Base-by-base conservation (phyloP, 2,329 filamentous ascomycete genomes). In the Fusarium palustre region DNA sequence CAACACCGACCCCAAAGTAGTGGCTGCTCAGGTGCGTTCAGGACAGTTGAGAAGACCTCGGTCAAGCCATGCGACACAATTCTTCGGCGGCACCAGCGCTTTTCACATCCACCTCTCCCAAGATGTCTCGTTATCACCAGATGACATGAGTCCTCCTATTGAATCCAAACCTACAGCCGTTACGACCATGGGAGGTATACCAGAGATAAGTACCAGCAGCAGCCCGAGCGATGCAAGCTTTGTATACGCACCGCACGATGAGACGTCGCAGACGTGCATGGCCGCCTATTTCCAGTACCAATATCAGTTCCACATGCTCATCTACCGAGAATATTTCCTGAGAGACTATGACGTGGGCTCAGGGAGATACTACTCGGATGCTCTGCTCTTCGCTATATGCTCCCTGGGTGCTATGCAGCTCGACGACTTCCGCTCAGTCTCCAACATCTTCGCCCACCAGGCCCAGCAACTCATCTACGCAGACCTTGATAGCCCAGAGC, bases 321-420 rank as follows among this genome's bases (percentile, higher is more conserved):
- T 86, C 3, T 85, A 86, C 61, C 79, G 84, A 31, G 84, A 85
- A 66, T 85, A 81, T 62, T 86, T 86, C 60, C 71, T 86, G 12
- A 75, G 84, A 31, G 84, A 85, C 66, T 86, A 85, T 55, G 81
- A 83, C 64, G 75, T 79, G 4, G 82, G 82, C 1, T 77, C 72
- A 2, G 84, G 84, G 0, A 80, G 78, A 30, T 84, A 85, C 67
- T 86, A 85, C 65, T 85, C 84, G 0, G 83, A 85, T 54, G 73
- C 83, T 15, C 77, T 86, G 8, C 75, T 86, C 10, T 86, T 82
- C 66, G 77, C 82, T 16, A 83, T 86, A 18, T 85, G 84, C 69
- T 78, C 84, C 5, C 76, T 84, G n/a, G 83, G 82, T 0, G 83
- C 84, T 16, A 76, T 84, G n/a, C 80, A 82, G n/a, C 78, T 81